Percentiles rank a stretch among this genome's conserved stretches.
Evolutionary conservation across 768 basidiomycete genomes (phyloP).

Genomic region (Amanita rubescens): DNA sequence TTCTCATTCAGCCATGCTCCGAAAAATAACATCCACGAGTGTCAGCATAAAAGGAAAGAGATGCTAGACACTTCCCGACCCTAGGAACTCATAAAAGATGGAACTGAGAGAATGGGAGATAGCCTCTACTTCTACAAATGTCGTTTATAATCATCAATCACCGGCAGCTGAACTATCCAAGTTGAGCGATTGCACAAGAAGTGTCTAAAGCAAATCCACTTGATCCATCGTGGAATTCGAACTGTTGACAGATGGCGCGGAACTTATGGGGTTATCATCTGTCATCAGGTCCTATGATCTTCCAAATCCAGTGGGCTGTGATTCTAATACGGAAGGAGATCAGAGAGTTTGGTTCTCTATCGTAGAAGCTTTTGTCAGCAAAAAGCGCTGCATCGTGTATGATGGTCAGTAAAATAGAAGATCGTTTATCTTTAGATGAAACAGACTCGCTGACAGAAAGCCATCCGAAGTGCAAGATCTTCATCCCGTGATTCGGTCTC

Average conservation of each 20-base stretch:
- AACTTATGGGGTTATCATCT: conserved; percentile 1
- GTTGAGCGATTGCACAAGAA: background rate
- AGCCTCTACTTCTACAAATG: background rate
- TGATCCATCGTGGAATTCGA: background rate
- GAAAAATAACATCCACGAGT: background rate
- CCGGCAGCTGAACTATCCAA: no score
- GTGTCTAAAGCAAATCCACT: background rate
- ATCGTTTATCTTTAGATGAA: background rate
- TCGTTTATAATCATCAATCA: no score
- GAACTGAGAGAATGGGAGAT: background rate
- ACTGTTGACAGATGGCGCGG: background rate
- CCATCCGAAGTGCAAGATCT: background rate
- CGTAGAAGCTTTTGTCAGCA: background rate
- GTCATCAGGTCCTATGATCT: conserved; percentile 4
- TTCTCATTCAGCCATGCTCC: background rate
- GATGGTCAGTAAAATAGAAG: background rate
- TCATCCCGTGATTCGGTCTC: background rate
- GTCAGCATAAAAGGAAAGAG: background rate
- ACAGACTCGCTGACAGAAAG: background rate
- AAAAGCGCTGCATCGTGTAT: background rate
- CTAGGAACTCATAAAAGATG: background rate
- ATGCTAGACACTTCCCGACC: background rate
- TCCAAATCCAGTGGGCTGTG: background rate
- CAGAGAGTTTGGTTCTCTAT: background rate
- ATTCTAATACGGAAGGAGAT: background rate